Evolutionary conservation across 768 basidiomycete species (phyloP).

Genomic region (Collybiopsis confluens): DNA sequence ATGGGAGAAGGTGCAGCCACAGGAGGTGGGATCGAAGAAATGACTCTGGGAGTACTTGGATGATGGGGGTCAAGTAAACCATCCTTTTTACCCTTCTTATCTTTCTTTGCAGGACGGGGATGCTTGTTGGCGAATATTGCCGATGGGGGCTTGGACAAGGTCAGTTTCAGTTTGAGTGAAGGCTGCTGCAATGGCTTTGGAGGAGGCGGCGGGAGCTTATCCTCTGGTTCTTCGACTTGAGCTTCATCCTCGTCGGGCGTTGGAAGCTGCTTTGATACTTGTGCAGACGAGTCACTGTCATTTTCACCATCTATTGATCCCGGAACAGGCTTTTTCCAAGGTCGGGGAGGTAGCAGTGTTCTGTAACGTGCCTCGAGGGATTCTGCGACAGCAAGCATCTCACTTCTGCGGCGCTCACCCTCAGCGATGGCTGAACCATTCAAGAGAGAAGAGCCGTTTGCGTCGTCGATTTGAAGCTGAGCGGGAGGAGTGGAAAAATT

Average conservation of each 20-base stretch:
- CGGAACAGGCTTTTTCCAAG: slow-evolving; percentile 17
- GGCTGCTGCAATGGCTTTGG: not conserved
- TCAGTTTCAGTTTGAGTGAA: not conserved
- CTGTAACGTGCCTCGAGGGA: slow-evolving; percentile 69
- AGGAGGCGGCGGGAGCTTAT: not conserved
- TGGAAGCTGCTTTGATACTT: not conserved
- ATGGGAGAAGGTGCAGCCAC: slow-evolving; percentile 17
- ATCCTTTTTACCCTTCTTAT: not conserved
- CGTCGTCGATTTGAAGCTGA: slow-evolving; percentile 20
- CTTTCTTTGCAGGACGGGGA: not conserved
- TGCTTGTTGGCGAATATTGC: not conserved
- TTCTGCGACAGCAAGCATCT: slow-evolving; percentile 70
- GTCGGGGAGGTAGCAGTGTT: slow-evolving; percentile 66
- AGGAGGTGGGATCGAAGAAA: not conserved
- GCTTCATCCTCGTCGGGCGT: not conserved
- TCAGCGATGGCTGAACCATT: slow-evolving; percentile 44
- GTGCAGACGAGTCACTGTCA: not conserved
- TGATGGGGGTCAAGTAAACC: not conserved
- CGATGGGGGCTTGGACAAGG: not conserved
- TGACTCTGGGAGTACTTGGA: not conserved
- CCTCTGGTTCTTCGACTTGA: slow-evolving; percentile 3
- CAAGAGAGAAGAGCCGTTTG: slow-evolving; percentile 21
- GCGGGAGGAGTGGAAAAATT: slow-evolving; percentile 46
- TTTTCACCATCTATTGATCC: not conserved
- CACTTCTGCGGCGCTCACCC: slow-evolving; percentile 69